A percentile compares a stretch with the other conserved stretches of the same genome.
phyloP scores from a whole-genome alignment of 1,284 basidiomycete species.

The Marasmius tenuissimus region DNA sequence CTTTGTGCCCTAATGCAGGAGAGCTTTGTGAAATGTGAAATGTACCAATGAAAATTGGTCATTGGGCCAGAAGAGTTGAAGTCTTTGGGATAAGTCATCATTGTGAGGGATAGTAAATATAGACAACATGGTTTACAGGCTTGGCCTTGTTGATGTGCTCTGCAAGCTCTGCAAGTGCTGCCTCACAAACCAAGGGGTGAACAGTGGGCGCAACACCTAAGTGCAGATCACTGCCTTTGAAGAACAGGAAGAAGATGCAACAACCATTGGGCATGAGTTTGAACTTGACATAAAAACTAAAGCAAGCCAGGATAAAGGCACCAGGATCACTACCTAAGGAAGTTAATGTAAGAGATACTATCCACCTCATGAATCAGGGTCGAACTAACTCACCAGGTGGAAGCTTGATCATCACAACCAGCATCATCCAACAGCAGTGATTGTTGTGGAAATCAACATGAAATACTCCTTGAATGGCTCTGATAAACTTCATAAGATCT shows the following conservation, averaged over 20 bases:
- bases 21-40: too few relatives aligned
- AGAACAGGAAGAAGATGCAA: not conserved
- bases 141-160: not conserved
- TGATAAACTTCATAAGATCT: not conserved
- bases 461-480: not conserved
- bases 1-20: too few relatives aligned
- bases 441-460: slow-evolving; percentile 10
- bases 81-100: too few relatives aligned
- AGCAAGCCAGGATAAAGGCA: not conserved
- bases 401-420: slow-evolving; percentile 1
- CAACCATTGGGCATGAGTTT: not conserved
- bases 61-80: too few relatives aligned
- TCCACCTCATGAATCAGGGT: too few relatives aligned
- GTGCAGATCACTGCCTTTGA: slow-evolving; percentile 6
- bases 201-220: not conserved
- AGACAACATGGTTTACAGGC: not conserved
- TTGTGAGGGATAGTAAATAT: not conserved
- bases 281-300: not conserved
- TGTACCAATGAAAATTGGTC: too few relatives aligned
- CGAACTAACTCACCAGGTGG: too few relatives aligned
- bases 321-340: not conserved
- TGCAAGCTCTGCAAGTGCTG: not conserved
- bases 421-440: slow-evolving; percentile 5
- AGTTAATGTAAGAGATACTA: not conserved
- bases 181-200: not conserved